A percentile compares a stretch with the other conserved stretches of the same genome.
phyloP scores from a whole-genome alignment of 306 rosid species.

The Prunus padus region DNA sequence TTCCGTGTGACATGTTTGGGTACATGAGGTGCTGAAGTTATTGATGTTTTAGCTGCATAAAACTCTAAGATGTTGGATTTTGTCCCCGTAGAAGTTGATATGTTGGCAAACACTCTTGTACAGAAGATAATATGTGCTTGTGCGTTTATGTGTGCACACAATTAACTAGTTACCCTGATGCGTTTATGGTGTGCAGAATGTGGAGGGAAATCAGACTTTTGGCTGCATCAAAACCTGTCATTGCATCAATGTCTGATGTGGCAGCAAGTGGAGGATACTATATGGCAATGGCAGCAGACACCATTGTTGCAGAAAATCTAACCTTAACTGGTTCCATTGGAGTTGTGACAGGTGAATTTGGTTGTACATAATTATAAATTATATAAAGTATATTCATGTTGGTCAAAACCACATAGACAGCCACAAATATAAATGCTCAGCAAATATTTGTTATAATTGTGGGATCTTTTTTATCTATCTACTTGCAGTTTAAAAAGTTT shows the following conservation, averaged over 20 bases:
- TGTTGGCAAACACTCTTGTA: neutral
- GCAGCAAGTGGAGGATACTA: slow-evolving; percentile 99
- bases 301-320: slow-evolving; percentile 91
- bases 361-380: neutral
- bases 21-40: neutral
- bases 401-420: neutral
- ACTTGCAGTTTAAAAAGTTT: neutral
- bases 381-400: neutral
- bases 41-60: neutral
- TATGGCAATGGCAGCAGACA: slow-evolving; percentile 94
- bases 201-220: slow-evolving; percentile 97
- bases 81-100: neutral
- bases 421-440: neutral
- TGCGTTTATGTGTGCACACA: neutral
- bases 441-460: no score
- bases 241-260: slow-evolving; percentile 96
- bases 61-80: neutral
- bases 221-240: slow-evolving; percentile 90
- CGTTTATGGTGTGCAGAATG: slow-evolving; percentile 60
- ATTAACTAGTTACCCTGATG: slow-evolving; percentile 15
- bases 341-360: slow-evolving; percentile 74
- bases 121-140: neutral
- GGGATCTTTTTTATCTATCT: neutral
- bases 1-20: neutral
- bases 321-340: slow-evolving; percentile 98